Conservation (phyloP, 23 red algal genomes). For the Gracilaria gracilis region DNA sequence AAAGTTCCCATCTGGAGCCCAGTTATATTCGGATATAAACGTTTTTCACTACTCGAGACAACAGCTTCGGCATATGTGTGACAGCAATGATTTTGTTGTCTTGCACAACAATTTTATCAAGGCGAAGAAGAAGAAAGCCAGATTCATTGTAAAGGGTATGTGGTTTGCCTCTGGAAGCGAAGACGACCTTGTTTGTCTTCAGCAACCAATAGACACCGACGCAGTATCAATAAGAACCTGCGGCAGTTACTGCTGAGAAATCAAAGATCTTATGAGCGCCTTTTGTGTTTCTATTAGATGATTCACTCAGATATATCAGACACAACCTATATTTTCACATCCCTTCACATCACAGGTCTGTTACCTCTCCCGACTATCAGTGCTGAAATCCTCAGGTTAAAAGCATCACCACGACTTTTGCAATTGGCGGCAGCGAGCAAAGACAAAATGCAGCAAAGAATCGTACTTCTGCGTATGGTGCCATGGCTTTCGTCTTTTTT, state of each 20-base stretch:
- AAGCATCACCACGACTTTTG: too few relatives aligned
- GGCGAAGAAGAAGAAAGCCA: conserved; percentile 56
- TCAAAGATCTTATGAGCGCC: neutral
- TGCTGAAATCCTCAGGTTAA: too few relatives aligned
- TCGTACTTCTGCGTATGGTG: too few relatives aligned
- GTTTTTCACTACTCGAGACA: conserved; percentile 38
- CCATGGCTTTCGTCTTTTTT: too few relatives aligned
- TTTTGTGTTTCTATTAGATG: too few relatives aligned
- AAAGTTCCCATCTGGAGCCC: conserved; percentile 42
- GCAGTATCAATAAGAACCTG: conserved; percentile 19
- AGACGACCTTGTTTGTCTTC: conserved; percentile 25
- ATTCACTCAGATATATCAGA: too few relatives aligned
- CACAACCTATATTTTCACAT: too few relatives aligned
- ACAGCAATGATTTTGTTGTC: conserved; percentile 20
- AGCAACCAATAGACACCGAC: conserved; percentile 8
- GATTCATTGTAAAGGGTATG: conserved; percentile 46
- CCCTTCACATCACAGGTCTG: too few relatives aligned
- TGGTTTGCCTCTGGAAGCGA: conserved; percentile 33
- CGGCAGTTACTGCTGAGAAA: conserved; percentile 39
- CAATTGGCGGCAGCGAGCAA: too few relatives aligned
- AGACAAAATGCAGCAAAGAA: too few relatives aligned
- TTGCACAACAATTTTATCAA: conserved; percentile 60
- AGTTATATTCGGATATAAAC: conserved; percentile 5
- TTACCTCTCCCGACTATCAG: too few relatives aligned
- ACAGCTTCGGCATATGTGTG: conserved; percentile 25